phyloP scores from a whole-genome alignment of 768 basidiomycete genomes.

The Paxillus rubicundulus region DNA sequence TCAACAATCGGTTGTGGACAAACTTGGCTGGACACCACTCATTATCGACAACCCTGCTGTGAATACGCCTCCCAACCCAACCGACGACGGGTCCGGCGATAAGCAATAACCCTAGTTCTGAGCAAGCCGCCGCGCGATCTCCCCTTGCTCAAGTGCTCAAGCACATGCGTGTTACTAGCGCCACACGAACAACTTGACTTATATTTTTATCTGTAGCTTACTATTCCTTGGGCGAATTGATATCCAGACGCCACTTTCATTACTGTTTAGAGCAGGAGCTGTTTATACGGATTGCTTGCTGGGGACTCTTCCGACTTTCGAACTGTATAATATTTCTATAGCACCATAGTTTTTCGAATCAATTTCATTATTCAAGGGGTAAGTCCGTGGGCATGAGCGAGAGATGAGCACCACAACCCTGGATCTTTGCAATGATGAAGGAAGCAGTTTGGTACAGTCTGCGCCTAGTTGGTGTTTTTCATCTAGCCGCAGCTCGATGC shows the following conservation, averaged over 20 bases:
- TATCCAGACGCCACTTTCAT: not conserved
- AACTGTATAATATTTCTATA: conserved; percentile 3
- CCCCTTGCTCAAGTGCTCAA: no score
- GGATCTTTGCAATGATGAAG: no score
- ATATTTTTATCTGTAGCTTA: conserved; percentile 18
- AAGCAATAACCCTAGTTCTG: not conserved
- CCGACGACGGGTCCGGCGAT: not conserved
- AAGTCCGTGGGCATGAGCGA: no score
- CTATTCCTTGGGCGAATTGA: conserved; percentile 2
- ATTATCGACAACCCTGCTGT: not conserved
- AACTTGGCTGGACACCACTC: not conserved
- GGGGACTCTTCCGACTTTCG: not conserved
- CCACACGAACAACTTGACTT: conserved; percentile 1
- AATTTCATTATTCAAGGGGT: not conserved
- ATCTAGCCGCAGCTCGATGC: no score
- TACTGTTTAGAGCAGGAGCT: not conserved
- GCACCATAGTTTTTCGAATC: not conserved
- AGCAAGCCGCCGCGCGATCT: no score
- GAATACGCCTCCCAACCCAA: not conserved
- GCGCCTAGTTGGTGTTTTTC: no score
- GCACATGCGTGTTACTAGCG: no score
- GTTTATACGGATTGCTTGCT: not conserved
- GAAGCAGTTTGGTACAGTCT: no score
- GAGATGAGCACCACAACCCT: no score
- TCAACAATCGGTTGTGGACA: conserved; percentile 4